Conservation (phyloP, 225 moss, liverwort and hornwort species). For the Pseudoscleropodium purum region DNA sequence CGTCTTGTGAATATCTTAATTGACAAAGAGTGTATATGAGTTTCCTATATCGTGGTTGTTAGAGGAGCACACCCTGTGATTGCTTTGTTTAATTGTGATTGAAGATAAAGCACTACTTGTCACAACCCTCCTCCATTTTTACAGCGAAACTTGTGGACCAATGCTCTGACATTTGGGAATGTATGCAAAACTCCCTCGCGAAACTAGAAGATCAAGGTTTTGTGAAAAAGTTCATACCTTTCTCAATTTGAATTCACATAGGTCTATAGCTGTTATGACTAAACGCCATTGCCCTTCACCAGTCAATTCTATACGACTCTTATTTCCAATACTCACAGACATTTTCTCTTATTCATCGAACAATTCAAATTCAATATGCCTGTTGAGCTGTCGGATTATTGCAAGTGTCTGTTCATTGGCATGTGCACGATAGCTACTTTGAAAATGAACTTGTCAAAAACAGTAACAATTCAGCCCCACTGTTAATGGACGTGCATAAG, state of each 20-base stretch:
- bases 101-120: too few species aligned
- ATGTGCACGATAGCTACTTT: too few species aligned
- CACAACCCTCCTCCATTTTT: too few species aligned
- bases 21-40: too few species aligned
- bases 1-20: too few species aligned
- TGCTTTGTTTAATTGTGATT: too few species aligned
- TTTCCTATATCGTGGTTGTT: too few species aligned
- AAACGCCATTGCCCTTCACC: neutral
- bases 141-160: too few species aligned
- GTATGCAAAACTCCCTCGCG: too few species aligned
- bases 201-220: neutral
- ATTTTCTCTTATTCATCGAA: neutral
- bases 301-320: neutral
- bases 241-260: neutral
- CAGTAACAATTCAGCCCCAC: neutral
- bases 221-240: neutral
- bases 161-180: neutral
- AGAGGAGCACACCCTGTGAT: too few species aligned
- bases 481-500: accelerated
- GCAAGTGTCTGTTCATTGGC: neutral
- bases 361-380: too few species aligned
- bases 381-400: neutral
- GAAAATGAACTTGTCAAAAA: neutral
- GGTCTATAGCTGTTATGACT: neutral
- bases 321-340: too few species aligned